phyloP scores from a whole-genome alignment of 2,329 filamentous ascomycete species.

The Clarireedia monteithiana region DNA sequence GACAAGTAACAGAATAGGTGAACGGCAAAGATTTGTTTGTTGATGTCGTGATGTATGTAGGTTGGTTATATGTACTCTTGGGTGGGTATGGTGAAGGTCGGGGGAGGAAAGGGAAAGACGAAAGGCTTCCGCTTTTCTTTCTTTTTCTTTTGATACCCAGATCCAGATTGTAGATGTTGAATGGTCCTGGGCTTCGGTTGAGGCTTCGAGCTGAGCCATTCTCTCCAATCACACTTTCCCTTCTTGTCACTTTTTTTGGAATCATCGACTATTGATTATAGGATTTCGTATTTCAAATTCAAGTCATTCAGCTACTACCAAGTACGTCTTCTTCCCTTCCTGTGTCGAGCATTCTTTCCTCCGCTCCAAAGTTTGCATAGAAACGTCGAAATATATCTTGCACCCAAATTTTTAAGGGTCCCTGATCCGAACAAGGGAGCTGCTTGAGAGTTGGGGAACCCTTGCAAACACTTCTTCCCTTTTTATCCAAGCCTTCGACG shows the following conservation, averaged over 20 bases:
- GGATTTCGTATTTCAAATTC: not conserved
- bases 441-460: conserved; percentile 2
- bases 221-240: not conserved
- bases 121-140: too few species aligned
- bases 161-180: not conserved
- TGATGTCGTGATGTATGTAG: too few species aligned
- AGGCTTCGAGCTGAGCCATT: too few species aligned
- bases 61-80: too few species aligned
- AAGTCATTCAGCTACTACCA: not conserved
- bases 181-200: not conserved
- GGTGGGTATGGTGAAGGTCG: too few species aligned
- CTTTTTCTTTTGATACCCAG: too few species aligned
- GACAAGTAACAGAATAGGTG: too few species aligned
- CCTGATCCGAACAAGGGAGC: not conserved
- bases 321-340: not conserved
- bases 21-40: too few species aligned
- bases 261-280: not conserved
- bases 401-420: not conserved
- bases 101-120: too few species aligned
- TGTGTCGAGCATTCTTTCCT: too few species aligned
- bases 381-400: too few species aligned
- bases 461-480: not conserved
- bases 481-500: not conserved
- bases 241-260: not conserved
- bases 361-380: not conserved